Evolutionary conservation across 805 yeast species (phyloP).

Genomic region (Teunomyces atbi): DNA sequence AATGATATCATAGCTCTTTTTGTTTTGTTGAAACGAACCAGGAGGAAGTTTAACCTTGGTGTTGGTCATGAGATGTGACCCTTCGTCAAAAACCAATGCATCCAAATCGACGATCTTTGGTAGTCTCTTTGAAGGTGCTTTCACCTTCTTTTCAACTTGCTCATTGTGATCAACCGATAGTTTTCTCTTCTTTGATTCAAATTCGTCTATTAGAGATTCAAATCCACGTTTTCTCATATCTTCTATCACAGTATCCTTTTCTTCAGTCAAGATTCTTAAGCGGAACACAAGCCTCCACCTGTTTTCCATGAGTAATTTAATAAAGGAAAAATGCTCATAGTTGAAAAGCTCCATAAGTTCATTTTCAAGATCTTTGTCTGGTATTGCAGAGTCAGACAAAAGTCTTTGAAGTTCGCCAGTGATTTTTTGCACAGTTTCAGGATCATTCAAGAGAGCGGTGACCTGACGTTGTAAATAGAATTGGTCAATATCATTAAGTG

Average conservation of each 20-base stretch:
- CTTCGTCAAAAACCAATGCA: slow-evolving; percentile 66
- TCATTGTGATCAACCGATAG: slow-evolving; percentile 5
- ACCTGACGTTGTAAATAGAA: slow-evolving; percentile 57
- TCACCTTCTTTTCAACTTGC: slow-evolving; percentile 11
- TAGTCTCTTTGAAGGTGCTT: slow-evolving; percentile 18
- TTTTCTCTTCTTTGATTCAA: slow-evolving; percentile 24
- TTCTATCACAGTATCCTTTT: slow-evolving; percentile 29
- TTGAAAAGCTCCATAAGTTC: slow-evolving; percentile 54
- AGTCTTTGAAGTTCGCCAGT: slow-evolving; percentile 39
- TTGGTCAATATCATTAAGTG: slow-evolving; percentile 22
- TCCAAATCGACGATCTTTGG: slow-evolving; percentile 65
- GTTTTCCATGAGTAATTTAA: slow-evolving; percentile 49
- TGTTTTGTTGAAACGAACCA: slow-evolving; percentile 77
- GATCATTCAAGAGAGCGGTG: slow-evolving; percentile 30
- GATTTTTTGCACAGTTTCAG: slow-evolving; percentile 32
- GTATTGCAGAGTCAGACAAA: slow-evolving; percentile 36
- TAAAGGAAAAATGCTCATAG: slow-evolving; percentile 49
- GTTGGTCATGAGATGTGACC: slow-evolving; percentile 64
- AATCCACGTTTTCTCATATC: slow-evolving; percentile 48
- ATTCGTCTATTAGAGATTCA: slow-evolving; percentile 41
- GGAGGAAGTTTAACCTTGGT: slow-evolving; percentile 72
- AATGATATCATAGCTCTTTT: slow-evolving; percentile 79
- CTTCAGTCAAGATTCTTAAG: slow-evolving; percentile 33
- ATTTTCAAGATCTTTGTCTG: slow-evolving; percentile 49
- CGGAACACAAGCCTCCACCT: slow-evolving; percentile 55